Conservation (phyloP, 2,329 filamentous ascomycete genomes). For the Harringtonia lauricola region DNA sequence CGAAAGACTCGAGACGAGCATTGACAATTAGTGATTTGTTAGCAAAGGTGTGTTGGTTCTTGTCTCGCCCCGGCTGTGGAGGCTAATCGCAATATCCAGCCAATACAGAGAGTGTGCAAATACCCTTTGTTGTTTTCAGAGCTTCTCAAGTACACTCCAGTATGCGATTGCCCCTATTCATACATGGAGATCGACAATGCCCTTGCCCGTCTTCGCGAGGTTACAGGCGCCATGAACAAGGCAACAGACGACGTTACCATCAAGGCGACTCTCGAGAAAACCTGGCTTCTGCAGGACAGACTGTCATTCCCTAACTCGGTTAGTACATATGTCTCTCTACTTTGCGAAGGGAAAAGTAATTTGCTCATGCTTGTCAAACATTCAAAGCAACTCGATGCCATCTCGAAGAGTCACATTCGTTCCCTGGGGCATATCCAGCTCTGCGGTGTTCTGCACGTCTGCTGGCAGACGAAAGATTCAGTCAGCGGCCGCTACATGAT, state of each 20-base stretch:
- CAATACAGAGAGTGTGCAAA: constrained; percentile 83
- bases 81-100: constrained; percentile 36
- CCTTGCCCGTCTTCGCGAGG: constrained; percentile 59
- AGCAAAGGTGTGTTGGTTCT: constrained; percentile 62
- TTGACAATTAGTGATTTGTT: constrained; percentile 76
- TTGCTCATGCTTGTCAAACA: neutral
- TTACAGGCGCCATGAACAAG: constrained; percentile 69
- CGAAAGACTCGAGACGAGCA: constrained; percentile 57
- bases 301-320: constrained; percentile 66
- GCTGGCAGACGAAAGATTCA: constrained; percentile 61
- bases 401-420: constrained; percentile 56
- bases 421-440: constrained; percentile 70
- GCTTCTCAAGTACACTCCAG: constrained; percentile 70
- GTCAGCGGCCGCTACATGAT: constrained; percentile 75
- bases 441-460: constrained; percentile 74
- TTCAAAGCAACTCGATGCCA: constrained; percentile 34
- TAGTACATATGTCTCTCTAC: constrained; percentile 8
- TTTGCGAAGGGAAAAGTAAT: neutral
- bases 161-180: constrained; percentile 72
- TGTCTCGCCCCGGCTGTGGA: neutral
- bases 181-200: constrained; percentile 71
- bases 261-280: constrained; percentile 63
- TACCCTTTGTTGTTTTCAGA: constrained; percentile 83
- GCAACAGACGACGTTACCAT: constrained; percentile 68
- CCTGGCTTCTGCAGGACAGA: constrained; percentile 75